Evolutionary conservation across 2,329 filamentous ascomycete genomes (phyloP), one percentile per base, ranked within the genome.

Genomic region (Cladophialophora bantiana): DNA sequence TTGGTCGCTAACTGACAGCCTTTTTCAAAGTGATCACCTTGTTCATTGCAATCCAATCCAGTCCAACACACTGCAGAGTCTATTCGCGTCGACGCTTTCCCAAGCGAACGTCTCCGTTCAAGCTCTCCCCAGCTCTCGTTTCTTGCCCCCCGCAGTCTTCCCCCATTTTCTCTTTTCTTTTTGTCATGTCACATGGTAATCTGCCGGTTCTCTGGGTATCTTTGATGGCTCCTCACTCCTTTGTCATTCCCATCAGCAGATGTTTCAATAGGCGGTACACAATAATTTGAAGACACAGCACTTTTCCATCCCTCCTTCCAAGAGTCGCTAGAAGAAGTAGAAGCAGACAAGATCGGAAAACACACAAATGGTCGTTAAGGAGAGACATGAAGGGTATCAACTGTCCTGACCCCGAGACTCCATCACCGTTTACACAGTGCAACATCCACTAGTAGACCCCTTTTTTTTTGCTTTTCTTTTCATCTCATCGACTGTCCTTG

Each of bases 311-410:
- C n/a, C 15, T 54, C 3, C 35, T 38, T 3, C 18, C 18, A 12
- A 13, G n/a, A n/a, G 20, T 50, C 38, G 31, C 59, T 31, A 38
- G 52, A 42, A 50, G 26, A 35, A 35, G 31, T 54, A 45, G 10
- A 40, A 13, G 38, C 34, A 45, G 38, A 58, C 26, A 56, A 48
- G 26, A 63, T 18, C 36, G 32, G 26, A 54, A 45, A 48, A 64
- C 53, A 54, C 45, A 56, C 50, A 67, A 67, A 48, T 20, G 42
- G 56, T 59, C 54, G 56, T 67, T 38, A 67, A 67, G 55, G 60
- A 64, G 54, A 54, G 64, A 59, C 64, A 59, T 55, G 64, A 66
- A 66, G 31, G 58, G 45, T 36, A 52, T 40, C 45, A 35, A 60
- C 40, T 50, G 34, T 42, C 40, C 40, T 42, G 40, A 18, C 4